Percentiles rank a stretch among this genome's conserved stretches.
Evolutionary conservation across 805 yeast genomes (phyloP).

Genomic region (Monosporozyma siamensis): DNA sequence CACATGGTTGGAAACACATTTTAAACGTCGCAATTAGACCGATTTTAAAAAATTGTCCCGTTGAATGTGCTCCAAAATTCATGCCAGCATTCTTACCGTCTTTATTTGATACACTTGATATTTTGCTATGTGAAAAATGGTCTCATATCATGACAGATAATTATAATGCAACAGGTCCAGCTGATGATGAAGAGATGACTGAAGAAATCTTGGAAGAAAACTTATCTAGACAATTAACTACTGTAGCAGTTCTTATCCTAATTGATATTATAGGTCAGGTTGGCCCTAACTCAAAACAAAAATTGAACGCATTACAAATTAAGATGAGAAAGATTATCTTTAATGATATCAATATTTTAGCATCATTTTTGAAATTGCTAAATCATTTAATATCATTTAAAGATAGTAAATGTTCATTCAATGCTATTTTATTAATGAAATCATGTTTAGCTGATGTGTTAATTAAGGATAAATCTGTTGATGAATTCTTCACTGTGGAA

Average conservation of each 20-base stretch:
- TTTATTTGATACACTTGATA: constrained; percentile 62
- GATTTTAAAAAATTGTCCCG: constrained; percentile 82
- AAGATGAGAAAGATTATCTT: constrained; percentile 60
- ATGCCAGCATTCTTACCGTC: constrained; percentile 73
- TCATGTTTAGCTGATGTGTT: constrained; percentile 62
- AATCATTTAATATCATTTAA: constrained; percentile 71
- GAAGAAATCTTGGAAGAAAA: constrained; percentile 99
- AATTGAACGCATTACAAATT: constrained; percentile 46
- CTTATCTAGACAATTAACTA: constrained; percentile 82
- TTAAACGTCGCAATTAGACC: constrained; percentile 81
- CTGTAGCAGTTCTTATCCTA: constrained; percentile 76
- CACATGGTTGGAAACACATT: constrained; percentile 97
- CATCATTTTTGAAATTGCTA: constrained; percentile 66
- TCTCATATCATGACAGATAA: constrained; percentile 32
- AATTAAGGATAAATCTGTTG: constrained; percentile 65
- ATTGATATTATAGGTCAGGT: constrained; percentile 84
- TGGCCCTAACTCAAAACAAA: constrained; percentile 36
- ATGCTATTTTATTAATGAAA: constrained; percentile 72
- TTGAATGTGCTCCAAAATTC: constrained; percentile 52
- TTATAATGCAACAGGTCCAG: constrained; percentile 41
- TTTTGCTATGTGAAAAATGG: constrained; percentile 72
- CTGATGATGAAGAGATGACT: constrained; percentile 74
- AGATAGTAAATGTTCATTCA: constrained; percentile 88
- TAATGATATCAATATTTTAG: constrained; percentile 55
- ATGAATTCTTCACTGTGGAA: constrained; percentile 42